Evolutionary conservation across 768 basidiomycete genomes (phyloP), one percentile per base, ranked within the genome.

Genomic region (Cystobasidium onofrii): DNA sequence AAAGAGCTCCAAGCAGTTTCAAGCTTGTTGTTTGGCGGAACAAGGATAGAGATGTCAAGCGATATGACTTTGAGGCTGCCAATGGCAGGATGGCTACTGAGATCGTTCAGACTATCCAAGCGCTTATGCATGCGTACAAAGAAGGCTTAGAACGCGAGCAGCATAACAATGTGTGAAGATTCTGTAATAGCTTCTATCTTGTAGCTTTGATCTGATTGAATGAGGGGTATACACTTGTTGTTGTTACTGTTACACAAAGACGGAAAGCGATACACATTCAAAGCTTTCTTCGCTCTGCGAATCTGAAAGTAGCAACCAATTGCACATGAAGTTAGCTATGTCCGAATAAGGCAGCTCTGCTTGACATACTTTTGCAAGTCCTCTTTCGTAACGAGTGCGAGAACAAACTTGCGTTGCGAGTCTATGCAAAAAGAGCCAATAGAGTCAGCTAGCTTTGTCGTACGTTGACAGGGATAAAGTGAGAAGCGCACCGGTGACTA

Each of bases 51-150:
- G 85, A 87, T 50, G 89, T 88, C 77, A 99, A 98, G 84, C 85
- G 92, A 44, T 98, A 97, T 80, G 95, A 98, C 78, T 97, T 96
- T 80, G 96, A 99, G 82, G 95, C 93, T 0, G 94, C 95, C 81
- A 92, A 83, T 76, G 27, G 44, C 7, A 4, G 33, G 34, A 71
- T 71, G 69, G 69, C 69, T 1, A 44, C 55, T 23, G 69, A 71
- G 55, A 71, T 71, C 41, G 69, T 36, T 34, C 54, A 55, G 55
- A 71, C 69, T 18, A 31, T 71, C 23, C 69, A 71, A 31, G 69
- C 69, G 34, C 69, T 71, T 54, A 71, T 71, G 69, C 69, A 71
- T 20, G 69, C 69, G 31, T 71, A 71, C 39, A 71, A 61, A 55
- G 69, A 71, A 55, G 39, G 52, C 15, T n/a, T 71, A 10, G 69